Conservation (phyloP, 768 basidiomycete genomes). For the Peribolospora kevripleyi region DNA sequence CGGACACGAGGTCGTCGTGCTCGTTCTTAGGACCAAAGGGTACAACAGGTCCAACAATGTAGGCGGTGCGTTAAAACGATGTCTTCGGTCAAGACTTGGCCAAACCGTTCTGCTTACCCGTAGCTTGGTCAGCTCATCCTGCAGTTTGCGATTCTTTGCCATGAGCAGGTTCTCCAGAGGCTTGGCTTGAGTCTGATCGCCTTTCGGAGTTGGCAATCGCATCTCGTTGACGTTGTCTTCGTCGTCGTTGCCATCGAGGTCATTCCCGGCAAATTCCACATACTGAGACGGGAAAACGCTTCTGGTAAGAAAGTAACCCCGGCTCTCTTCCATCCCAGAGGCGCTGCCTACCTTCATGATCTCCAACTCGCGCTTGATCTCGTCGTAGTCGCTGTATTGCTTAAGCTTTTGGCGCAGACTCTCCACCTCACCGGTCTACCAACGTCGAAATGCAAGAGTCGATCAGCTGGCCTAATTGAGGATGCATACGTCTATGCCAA, state of each 20-base stretch:
- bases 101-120: slow-evolving; percentile 28
- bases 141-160: slow-evolving; percentile 72
- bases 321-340: not conserved
- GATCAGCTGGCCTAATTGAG: not conserved
- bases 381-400: slow-evolving; percentile 69
- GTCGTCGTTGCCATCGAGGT: slow-evolving; percentile 32
- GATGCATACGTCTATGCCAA: not conserved
- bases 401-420: slow-evolving; percentile 42
- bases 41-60: not conserved
- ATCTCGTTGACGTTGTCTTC: slow-evolving; percentile 18
- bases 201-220: slow-evolving; percentile 67
- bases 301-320: not conserved
- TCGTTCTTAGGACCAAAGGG: slow-evolving; percentile 33
- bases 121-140: slow-evolving; percentile 79
- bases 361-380: slow-evolving; percentile 89
- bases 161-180: slow-evolving; percentile 78
- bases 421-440: slow-evolving; percentile 39
- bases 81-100: not conserved
- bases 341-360: slow-evolving; percentile 64
- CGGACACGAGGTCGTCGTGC: slow-evolving; percentile 53
- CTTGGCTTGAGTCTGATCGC: slow-evolving; percentile 44
- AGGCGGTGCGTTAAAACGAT: no score
- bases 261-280: slow-evolving; percentile 81
- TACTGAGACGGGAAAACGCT: slow-evolving; percentile 30
- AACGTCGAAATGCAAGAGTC: not conserved